Evolutionary conservation across 192 early-diverging fungal species (phyloP).

Genomic region (Backusella parvicylindrica): DNA sequence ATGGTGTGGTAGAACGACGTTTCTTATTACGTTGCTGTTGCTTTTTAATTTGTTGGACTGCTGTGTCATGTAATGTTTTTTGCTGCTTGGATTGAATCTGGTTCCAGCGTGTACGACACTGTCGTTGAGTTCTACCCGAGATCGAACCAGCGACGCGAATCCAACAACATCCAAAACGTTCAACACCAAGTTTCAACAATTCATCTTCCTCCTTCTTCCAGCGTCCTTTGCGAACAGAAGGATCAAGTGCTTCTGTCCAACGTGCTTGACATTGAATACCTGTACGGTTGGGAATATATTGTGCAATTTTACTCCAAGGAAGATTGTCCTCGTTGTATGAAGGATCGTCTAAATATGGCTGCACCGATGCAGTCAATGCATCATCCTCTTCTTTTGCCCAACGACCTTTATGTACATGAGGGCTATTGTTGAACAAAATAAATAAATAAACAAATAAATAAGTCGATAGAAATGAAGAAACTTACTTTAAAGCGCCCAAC

Average conservation of each 20-base stretch:
- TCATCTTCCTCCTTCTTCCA: constrained; percentile 48
- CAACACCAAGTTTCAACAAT: constrained; percentile 49
- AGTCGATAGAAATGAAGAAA: background rate
- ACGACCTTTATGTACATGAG: constrained; percentile 23
- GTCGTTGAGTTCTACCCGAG: constrained; percentile 47
- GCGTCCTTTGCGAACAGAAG: constrained; percentile 44
- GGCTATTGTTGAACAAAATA: constrained; percentile 4
- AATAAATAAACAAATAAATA: background rate
- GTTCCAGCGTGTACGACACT: constrained; percentile 56
- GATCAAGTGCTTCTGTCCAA: constrained; percentile 55
- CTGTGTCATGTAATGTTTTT: constrained; percentile 15
- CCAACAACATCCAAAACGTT: constrained; percentile 42
- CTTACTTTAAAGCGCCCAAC: constrained; percentile 47
- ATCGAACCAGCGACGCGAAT: constrained; percentile 50
- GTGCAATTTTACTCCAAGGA: constrained; percentile 40
- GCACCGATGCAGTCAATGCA: constrained; percentile 7
- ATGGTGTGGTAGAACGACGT: background rate
- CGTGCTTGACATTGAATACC: constrained; percentile 57
- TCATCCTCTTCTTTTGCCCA: constrained; percentile 28
- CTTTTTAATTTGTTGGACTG: background rate
- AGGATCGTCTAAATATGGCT: background rate
- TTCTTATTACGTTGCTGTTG: constrained; percentile 1
- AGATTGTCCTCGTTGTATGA: background rate
- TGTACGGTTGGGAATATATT: constrained; percentile 39
- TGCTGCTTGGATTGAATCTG: constrained; percentile 40